Conservation (phyloP, 2,329 filamentous ascomycete species). For the Biscogniauxia sp. region DNA sequence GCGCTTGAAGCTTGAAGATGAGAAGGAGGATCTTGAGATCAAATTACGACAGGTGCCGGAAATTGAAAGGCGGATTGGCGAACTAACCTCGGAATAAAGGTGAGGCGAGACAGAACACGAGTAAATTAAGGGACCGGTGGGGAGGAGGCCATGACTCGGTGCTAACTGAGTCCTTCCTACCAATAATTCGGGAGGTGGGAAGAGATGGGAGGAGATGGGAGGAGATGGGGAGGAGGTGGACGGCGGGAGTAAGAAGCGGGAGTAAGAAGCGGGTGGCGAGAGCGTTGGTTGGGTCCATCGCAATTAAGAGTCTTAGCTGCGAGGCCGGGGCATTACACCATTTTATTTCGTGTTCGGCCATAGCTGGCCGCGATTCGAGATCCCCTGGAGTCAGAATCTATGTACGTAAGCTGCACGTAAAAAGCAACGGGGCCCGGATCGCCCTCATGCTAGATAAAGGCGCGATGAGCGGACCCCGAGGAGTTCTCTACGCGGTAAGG, state of each 20-base stretch:
- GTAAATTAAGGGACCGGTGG: background rate
- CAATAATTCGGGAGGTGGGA: background rate
- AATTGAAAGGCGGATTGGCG: conserved; percentile 78
- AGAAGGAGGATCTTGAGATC: conserved; percentile 90
- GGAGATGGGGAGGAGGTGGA: no score
- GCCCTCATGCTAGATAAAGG: background rate
- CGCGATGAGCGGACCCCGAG: background rate
- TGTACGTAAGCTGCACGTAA: background rate
- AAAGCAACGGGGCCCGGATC: background rate
- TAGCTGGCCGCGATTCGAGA: background rate
- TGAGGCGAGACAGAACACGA: background rate
- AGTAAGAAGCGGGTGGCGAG: background rate
- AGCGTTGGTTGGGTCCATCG: background rate
- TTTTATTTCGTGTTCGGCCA: background rate
- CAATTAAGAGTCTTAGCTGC: background rate
- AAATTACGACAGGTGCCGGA: conserved; percentile 83
- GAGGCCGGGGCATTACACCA: background rate
- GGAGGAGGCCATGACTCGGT: background rate
- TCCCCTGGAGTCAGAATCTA: background rate
- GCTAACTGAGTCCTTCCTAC: background rate
- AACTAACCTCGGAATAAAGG: conserved; percentile 58
- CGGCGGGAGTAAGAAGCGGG: no score
- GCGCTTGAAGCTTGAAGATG: conserved; percentile 84
- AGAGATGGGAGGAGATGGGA: background rate
- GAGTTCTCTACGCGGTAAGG: background rate